Percentiles rank a stretch among this genome's conserved stretches.
These are phyloP conservation scores for Debaryomyces coudertii DNA, from an alignment of 1,139 yeast species.

Conservation along the genomic window DNA sequence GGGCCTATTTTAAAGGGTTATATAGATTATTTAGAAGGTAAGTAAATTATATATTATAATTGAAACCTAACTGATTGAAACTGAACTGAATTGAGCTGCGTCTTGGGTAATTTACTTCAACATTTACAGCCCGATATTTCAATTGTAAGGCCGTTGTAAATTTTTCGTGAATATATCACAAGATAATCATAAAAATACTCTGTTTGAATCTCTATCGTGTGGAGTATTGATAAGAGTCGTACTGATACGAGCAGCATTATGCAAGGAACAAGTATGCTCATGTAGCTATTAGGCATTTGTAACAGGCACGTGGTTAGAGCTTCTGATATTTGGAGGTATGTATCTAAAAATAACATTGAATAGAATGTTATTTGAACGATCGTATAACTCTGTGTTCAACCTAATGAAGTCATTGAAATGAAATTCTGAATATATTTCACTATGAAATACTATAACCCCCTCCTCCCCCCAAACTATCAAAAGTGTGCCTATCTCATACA, in stretches of 20 bases:
- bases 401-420: not conserved
- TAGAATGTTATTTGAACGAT: not conserved
- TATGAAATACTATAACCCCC: not conserved
- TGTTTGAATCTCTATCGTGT: not conserved
- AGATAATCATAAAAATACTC: not conserved
- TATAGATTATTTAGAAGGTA: too few relatives aligned
- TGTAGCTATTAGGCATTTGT: not conserved
- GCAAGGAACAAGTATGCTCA: not conserved
- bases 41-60: too few relatives aligned
- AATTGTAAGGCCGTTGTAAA: too few relatives aligned
- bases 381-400: not conserved
- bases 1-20: too few relatives aligned
- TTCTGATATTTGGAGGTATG: not conserved
- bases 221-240: not conserved
- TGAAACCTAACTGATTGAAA: too few relatives aligned
- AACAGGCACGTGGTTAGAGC: not conserved
- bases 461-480: too few relatives aligned
- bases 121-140: too few relatives aligned
- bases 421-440: not conserved
- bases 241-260: constrained; percentile 1
- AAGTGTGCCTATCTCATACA: too few relatives aligned
- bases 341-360: not conserved
- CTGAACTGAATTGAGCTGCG: too few relatives aligned
- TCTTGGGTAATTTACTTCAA: too few relatives aligned
- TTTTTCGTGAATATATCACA: not conserved